Percentiles rank a stretch among this genome's conserved stretches.
These are phyloP conservation scores for Powellomyces hirtus DNA, from an alignment of 192 early-diverging fungal species.

Conservation along the genomic window DNA sequence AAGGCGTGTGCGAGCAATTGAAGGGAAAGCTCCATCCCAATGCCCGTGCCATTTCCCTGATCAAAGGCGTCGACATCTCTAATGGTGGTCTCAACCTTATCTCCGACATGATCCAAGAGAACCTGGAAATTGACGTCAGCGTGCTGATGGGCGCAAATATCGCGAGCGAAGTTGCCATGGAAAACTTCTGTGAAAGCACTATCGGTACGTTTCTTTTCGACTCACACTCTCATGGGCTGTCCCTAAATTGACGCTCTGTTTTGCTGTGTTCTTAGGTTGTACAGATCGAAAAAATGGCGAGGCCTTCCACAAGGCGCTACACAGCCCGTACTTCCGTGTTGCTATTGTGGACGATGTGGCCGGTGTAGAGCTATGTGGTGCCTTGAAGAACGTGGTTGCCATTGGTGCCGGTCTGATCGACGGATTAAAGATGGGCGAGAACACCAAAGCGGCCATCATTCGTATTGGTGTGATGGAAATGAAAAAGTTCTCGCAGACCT, in stretches of 20 bases:
- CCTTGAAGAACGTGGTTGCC: slow-evolving; percentile 98
- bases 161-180: slow-evolving; percentile 90
- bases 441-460: slow-evolving; percentile 98
- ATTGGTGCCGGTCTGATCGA: slow-evolving; percentile 94
- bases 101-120: slow-evolving; percentile 76
- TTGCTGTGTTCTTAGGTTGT: slow-evolving; percentile 42
- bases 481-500: slow-evolving; percentile 85
- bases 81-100: slow-evolving; percentile 72
- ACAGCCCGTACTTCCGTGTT: slow-evolving; percentile 88
- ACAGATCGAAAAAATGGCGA: slow-evolving; percentile 66
- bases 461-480: slow-evolving; percentile 94
- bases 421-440: slow-evolving; percentile 88
- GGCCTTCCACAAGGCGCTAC: slow-evolving; percentile 76
- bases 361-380: slow-evolving; percentile 96
- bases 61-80: slow-evolving; percentile 86
- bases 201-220: slow-evolving; percentile 55
- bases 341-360: slow-evolving; percentile 77
- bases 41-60: slow-evolving; percentile 90
- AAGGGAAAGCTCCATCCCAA: slow-evolving; percentile 66
- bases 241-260: too few relatives aligned
- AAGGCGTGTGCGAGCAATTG: slow-evolving; percentile 77
- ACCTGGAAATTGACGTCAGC: slow-evolving; percentile 73
- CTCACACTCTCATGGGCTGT: slow-evolving; percentile 8
- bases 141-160: slow-evolving; percentile 97
- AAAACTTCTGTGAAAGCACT: slow-evolving; percentile 95